phyloP scores from a whole-genome alignment of 108 stramenopile species.

The Nitzschia inconspicua region DNA sequence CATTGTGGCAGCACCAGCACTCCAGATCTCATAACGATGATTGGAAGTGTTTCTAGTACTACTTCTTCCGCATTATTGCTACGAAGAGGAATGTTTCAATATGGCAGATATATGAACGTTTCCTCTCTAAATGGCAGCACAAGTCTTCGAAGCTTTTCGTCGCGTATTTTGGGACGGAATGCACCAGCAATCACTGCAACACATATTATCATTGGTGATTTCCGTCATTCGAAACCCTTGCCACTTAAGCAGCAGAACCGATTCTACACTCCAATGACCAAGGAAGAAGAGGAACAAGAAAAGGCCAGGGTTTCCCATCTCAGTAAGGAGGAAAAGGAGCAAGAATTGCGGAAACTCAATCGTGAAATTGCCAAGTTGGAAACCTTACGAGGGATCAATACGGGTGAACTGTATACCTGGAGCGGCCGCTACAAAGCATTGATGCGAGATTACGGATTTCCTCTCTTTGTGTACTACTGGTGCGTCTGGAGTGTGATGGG shows the following conservation, averaged over 20 bases:
- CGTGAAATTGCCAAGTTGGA: slow-evolving; percentile 66
- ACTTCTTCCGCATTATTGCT: no score
- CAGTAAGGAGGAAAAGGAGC: slow-evolving; percentile 61
- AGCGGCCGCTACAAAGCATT: slow-evolving; percentile 81
- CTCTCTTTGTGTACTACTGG: slow-evolving; percentile 71
- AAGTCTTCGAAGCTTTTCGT: no score
- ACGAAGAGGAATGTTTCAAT: no score
- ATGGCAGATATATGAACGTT: no score
- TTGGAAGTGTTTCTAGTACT: no score
- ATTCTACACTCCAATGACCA: slow-evolving; percentile 74
- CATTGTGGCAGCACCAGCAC: no score
- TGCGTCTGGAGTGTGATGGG: slow-evolving; percentile 69
- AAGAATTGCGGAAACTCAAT: slow-evolving; percentile 75
- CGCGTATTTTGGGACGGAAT: no score
- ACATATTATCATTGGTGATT: no score
- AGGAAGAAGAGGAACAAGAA: slow-evolving; percentile 75
- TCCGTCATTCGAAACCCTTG: neutral
- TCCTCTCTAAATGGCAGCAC: no score
- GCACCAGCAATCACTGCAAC: no score
- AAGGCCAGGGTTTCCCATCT: slow-evolving; percentile 65
- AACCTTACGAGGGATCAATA: slow-evolving; percentile 77
- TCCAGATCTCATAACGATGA: no score
- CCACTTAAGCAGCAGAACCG: no score
- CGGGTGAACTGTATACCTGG: slow-evolving; percentile 80
- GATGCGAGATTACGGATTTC: slow-evolving; percentile 71